Evolutionary conservation across 495 filamentous ascomycete genomes (phyloP).

Genomic region (Penicillium coffeae): DNA sequence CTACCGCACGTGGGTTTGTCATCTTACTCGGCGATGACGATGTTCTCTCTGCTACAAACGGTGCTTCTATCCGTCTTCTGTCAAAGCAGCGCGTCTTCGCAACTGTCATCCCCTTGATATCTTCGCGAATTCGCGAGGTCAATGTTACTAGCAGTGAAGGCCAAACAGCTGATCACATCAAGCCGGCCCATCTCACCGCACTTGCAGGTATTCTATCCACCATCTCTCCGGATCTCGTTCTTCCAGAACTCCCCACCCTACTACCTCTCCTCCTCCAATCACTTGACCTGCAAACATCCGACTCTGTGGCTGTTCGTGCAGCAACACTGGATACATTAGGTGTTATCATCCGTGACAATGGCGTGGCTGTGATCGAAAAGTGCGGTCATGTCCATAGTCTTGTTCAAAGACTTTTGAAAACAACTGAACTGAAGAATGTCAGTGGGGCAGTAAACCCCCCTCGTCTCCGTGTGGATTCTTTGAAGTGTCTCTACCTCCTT

Average conservation of each 20-base stretch:
- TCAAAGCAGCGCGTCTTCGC: slow-evolving; percentile 64
- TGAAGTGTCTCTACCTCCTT: slow-evolving; percentile 55
- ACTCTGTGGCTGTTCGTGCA: slow-evolving; percentile 52
- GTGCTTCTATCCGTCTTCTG: slow-evolving; percentile 60
- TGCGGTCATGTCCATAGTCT: slow-evolving; percentile 60
- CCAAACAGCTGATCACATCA: slow-evolving; percentile 29
- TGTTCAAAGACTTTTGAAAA: slow-evolving; percentile 54
- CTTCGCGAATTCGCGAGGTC: slow-evolving; percentile 49
- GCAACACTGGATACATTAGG: slow-evolving; percentile 59
- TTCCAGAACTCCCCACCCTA: slow-evolving; percentile 55
- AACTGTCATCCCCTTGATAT: slow-evolving; percentile 56
- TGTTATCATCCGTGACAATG: slow-evolving; percentile 56
- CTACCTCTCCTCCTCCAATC: slow-evolving; percentile 67
- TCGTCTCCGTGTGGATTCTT: slow-evolving; percentile 47
- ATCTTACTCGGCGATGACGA: slow-evolving; percentile 61
- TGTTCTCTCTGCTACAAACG: slow-evolving; percentile 60
- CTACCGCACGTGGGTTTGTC: slow-evolving; percentile 56
- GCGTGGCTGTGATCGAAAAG: slow-evolving; percentile 45
- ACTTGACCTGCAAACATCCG: slow-evolving; percentile 55
- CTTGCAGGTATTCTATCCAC: slow-evolving; percentile 61
- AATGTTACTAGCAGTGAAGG: slow-evolving; percentile 25
- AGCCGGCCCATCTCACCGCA: slow-evolving; percentile 63
- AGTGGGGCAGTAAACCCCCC: slow-evolving; percentile 28
- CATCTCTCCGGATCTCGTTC: slow-evolving; percentile 56
- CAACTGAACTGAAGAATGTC: slow-evolving; percentile 22